These are phyloP conservation scores for Coix lacrymajobi DNA, from an alignment of 176 grass and related monocot genomes.

Conservation along the genomic window DNA sequence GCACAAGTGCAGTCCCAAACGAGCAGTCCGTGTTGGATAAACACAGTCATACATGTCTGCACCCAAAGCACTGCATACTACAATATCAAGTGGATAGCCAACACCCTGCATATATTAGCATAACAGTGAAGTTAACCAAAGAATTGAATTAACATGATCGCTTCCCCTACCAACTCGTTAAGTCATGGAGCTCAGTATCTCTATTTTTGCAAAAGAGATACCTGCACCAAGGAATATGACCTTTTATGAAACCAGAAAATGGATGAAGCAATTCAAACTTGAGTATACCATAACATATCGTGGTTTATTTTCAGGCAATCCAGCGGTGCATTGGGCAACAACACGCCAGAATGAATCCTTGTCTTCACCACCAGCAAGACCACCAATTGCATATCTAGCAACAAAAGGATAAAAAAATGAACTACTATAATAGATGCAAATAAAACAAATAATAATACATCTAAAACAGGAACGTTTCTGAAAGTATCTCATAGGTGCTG, in stretches of 20 bases:
- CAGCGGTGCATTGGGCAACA: constrained; percentile 92
- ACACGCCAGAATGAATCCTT: constrained; percentile 95
- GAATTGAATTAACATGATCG: background rate
- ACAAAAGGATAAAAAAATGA: constrained; percentile 11
- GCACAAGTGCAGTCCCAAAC: constrained; percentile 87
- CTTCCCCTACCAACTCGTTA: background rate
- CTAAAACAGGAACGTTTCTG: background rate
- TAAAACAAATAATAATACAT: constrained; percentile 7
- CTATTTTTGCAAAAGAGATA: background rate
- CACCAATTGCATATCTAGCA: constrained; percentile 95
- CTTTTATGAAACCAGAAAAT: background rate
- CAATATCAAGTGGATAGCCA: constrained; percentile 98
- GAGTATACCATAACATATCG: constrained; percentile 87
- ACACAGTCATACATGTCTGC: constrained; percentile 99
- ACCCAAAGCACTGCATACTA: constrained; percentile 95
- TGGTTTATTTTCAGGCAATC: constrained; percentile 91
- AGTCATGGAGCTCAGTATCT: background rate
- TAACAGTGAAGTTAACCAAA: constrained; percentile 29
- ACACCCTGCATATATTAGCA: constrained; percentile 71
- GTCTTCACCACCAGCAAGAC: constrained; percentile 96
- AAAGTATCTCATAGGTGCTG: constrained; percentile 7
- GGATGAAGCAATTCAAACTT: background rate
- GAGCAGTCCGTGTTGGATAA: constrained; percentile 90
- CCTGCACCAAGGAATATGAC: background rate
- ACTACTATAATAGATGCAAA: background rate